Percentiles rank a stretch among this genome's conserved stretches.
These are phyloP conservation scores for Panellus pusillus DNA, from an alignment of 768 basidiomycete species.

Conservation along the genomic window DNA sequence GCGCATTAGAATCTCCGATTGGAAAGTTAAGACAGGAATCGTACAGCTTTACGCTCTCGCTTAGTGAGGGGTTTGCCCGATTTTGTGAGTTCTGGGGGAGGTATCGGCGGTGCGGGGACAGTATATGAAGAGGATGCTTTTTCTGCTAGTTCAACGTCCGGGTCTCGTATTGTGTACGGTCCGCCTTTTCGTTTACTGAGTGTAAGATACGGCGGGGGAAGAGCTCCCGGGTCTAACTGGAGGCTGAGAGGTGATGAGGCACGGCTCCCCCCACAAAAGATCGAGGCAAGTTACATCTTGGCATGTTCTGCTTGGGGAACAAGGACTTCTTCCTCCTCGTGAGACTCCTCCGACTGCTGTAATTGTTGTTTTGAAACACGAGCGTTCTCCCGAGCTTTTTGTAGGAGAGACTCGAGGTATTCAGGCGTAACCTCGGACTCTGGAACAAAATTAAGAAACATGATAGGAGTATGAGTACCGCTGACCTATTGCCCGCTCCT, in stretches of 20 bases:
- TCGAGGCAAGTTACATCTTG: not conserved
- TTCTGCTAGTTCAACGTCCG: constrained; percentile 56
- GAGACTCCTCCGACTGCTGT: constrained; percentile 21
- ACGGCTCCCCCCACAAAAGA: constrained; percentile 3
- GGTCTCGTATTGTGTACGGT: constrained; percentile 55
- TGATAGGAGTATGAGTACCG: not conserved
- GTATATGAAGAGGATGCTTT: constrained; percentile 48
- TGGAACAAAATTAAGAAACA: constrained; percentile 23
- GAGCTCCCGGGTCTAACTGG: constrained; percentile 59
- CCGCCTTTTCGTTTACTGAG: constrained; percentile 45
- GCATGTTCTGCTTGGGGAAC: constrained; percentile 33
- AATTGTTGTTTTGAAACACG: constrained; percentile 31
- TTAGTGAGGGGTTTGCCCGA: constrained; percentile 70
- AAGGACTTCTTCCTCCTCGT: constrained; percentile 56
- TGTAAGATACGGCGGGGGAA: constrained; percentile 66
- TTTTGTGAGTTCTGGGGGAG: constrained; percentile 58
- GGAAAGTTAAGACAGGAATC: constrained; percentile 18
- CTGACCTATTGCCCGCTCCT: constrained; percentile 42
- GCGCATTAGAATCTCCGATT: constrained; percentile 1
- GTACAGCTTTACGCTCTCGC: constrained; percentile 69
- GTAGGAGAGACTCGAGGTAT: constrained; percentile 62
- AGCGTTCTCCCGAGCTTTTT: constrained; percentile 58
- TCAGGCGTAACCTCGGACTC: constrained; percentile 49
- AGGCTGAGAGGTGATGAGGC: constrained; percentile 49
- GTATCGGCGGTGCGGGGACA: constrained; percentile 60